Base-by-base conservation (phyloP, 371 early-diverging fungal genomes). In the Funneliformis caledonium region DNA sequence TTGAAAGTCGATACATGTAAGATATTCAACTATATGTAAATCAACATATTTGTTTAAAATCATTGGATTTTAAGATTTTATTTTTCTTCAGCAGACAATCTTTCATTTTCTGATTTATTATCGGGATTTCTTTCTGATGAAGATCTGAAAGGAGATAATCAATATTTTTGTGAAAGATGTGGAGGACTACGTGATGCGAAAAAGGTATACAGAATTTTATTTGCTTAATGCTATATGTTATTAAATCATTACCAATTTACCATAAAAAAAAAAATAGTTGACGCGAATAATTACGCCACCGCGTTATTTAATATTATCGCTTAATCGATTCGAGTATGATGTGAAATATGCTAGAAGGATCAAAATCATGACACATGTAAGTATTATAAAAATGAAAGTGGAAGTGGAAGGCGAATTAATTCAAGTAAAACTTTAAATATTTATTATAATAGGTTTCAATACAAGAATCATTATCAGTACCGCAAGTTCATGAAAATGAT, bases 291-390 rank as follows among this genome's bases (percentile, higher is more conserved):
- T 47, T 10, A 67, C 81, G 0, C 61, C 82, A 45, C 84, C 85
- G 6, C 52, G 33, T 5, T 84, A 84, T 69, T 80, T 85, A 59
- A 85, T 85, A 16, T 33, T 85, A 10, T 82, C 84, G 0, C 52
- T 85, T 31, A 84, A 84, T 73, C 84, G 85, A 48, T 84, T 85
- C 31, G 84, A 84, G 19, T 85, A 82, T 67, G 84, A 85, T 42
- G 50, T 60, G 12, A 45, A 81, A 67, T 33, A 80, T 45, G 77
- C 81, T 31, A 45, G 81, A n/a, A 77, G 84, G 47, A 78, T 85
- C 56, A 85, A 85, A 67, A 83, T 85, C 50, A 82, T 74, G 42
- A 85, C 84, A 2, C 84, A 81, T 1, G 85, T 85, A 79, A 26
- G 80, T 76, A 42, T 76, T 19, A 47, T 62, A 12, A 76, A 26